Conservation (phyloP, 2,329 filamentous ascomycete species). For the Orbilia quercus region DNA sequence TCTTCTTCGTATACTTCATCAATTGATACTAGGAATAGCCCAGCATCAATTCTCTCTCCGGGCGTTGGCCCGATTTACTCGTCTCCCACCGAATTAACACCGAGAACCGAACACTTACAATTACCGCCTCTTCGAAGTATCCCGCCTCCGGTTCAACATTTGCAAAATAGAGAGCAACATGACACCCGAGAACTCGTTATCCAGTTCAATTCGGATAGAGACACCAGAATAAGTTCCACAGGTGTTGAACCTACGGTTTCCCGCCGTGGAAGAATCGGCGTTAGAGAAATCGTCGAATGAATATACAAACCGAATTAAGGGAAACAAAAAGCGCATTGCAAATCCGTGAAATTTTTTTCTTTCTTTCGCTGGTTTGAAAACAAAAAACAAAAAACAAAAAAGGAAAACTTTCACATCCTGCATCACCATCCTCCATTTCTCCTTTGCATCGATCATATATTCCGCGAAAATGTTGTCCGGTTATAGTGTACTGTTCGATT, state of each 20-base stretch:
- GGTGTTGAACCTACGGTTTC: conserved; percentile 20
- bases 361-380: neutral
- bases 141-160: conserved; percentile 3
- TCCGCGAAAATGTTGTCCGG: neutral
- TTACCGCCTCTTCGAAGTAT: conserved; percentile 45
- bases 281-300: conserved; percentile 52
- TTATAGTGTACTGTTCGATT: neutral
- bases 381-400: neutral
- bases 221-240: conserved; percentile 4
- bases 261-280: conserved; percentile 48
- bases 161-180: conserved; percentile 38
- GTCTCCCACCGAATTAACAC: conserved; percentile 50
- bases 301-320: neutral
- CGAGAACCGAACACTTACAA: conserved; percentile 47
- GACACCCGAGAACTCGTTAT: conserved; percentile 29
- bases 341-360: neutral
- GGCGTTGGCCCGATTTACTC: conserved; percentile 49
- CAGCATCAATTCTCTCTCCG: conserved; percentile 46
- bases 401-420: neutral
- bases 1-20: conserved; percentile 46
- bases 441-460: conserved; percentile 5
- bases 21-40: conserved; percentile 46
- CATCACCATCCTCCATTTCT: neutral
- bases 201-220: conserved; percentile 28
- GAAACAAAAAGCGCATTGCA: neutral